Percentiles rank a stretch among this genome's conserved stretches.
Evolutionary conservation across 116 monocot species (phyloP).

Genomic region (Cymodocea nodosa): DNA sequence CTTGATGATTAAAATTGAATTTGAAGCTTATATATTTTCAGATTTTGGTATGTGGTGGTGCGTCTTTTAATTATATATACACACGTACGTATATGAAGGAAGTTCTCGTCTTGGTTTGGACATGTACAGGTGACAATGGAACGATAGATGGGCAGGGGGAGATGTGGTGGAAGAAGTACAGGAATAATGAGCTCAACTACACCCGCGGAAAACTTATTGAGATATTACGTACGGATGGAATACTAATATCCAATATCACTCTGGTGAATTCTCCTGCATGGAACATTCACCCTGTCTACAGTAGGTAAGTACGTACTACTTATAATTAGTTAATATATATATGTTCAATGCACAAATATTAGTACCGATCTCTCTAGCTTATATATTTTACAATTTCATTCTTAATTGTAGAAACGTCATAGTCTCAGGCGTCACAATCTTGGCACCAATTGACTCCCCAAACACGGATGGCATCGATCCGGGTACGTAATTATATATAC

Average conservation of each 20-base stretch:
- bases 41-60: too few species aligned
- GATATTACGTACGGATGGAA: slow-evolving; percentile 42
- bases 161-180: slow-evolving; percentile 66
- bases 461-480: slow-evolving; percentile 88
- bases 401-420: slow-evolving; percentile 48
- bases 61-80: not conserved
- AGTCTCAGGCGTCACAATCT: slow-evolving; percentile 58
- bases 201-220: slow-evolving; percentile 68
- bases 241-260: slow-evolving; percentile 63
- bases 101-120: not conserved
- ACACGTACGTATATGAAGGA: not conserved
- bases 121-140: slow-evolving; percentile 60
- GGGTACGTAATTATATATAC: slow-evolving; percentile 9
- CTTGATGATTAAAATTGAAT: too few species aligned
- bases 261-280: slow-evolving; percentile 67
- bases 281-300: slow-evolving; percentile 85
- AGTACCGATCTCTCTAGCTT: not conserved
- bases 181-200: slow-evolving; percentile 36
- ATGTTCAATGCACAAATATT: not conserved
- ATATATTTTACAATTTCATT: not conserved
- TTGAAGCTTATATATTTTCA: too few species aligned
- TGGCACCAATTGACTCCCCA: slow-evolving; percentile 56
- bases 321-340: not conserved
- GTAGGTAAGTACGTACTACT: slow-evolving; percentile 36
- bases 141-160: slow-evolving; percentile 64